These are phyloP conservation scores for Leishmania major DNA, from an alignment of 208 protist species.

Conservation along the genomic window DNA sequence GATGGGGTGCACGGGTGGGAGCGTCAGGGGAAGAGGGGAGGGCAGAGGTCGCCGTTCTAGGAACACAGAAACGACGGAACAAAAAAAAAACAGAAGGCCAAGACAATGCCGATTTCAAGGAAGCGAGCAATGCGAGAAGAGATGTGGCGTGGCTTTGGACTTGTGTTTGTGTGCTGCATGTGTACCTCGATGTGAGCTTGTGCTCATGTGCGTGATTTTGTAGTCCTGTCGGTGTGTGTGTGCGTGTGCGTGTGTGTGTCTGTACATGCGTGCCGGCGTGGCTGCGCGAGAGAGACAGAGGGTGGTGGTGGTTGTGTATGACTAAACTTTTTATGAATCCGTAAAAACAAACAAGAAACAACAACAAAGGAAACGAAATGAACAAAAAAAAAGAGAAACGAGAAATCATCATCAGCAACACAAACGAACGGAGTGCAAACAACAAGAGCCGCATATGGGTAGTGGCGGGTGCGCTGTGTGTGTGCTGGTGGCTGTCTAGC, in stretches of 20 bases:
- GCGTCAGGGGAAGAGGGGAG: not conserved
- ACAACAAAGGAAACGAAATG: not conserved
- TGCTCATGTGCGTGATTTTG: not conserved
- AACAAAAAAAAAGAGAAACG: not conserved
- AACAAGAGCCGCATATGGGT: not conserved
- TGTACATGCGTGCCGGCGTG: conserved; percentile 1
- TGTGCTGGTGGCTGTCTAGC: not conserved
- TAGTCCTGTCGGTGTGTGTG: not conserved
- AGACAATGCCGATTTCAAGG: not conserved
- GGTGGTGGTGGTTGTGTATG: not conserved
- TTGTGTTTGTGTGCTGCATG: not conserved
- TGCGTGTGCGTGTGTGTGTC: not conserved
- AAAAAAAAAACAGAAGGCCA: not conserved
- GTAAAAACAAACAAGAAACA: not conserved
- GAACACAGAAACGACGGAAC: not conserved
- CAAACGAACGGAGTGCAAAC: not conserved
- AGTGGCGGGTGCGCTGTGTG: not conserved
- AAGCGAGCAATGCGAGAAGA: not conserved
- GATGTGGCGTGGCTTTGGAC: not conserved
- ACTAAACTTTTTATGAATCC: not conserved
- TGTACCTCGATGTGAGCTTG: not conserved
- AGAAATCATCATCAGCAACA: not conserved
- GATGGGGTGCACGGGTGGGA: not conserved
- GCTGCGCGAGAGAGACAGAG: not conserved
- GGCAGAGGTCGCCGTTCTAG: not conserved